Base-by-base conservation (phyloP, 768 basidiomycete species). In the Pholiota microspora region DNA sequence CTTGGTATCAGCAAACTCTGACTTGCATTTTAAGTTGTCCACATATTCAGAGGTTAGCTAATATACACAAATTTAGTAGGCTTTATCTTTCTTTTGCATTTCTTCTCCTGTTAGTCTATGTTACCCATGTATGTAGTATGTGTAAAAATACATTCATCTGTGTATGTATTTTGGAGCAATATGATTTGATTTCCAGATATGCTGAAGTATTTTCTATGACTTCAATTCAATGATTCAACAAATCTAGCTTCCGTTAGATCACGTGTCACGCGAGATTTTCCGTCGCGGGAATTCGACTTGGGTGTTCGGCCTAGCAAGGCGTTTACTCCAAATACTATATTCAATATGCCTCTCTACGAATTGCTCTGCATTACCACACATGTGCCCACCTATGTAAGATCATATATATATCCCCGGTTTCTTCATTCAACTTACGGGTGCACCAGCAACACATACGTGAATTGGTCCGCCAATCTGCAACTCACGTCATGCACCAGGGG, bases 301-400 rank as follows among this genome's bases (percentile, higher is more conserved):
- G 31, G 49, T 7, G 7, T 34, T 32, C 9, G 16, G 45, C 40
- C 18, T 47, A 16, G 21, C n/a, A 49, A 12, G 23, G 24, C 34
- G 23, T 27, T 45, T 44, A 27, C 28, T 42, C 9, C 28, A 42
- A 18, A n/a, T 55, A 15, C 27, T 25, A 25, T 49, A 18, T 24
- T 59, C 61, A 67, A 65, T 64, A 95, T 95, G 92, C 92, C 92
- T 4, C 80, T 94, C 65, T 95, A 95, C 73, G 85, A 92, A 64
- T 83, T 95, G 78, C 64, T 93, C 47, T 93, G 92, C 66, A 90
- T 94, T 55, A 78, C 92, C 0, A 80, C 82, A 3, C 92, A 94
- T 67, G 84, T 84, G 59, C 69, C 72, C 13, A 79, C 87, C 80
- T 92, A 87, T 65, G 91, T 91, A 56, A 50, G 85, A 74, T 8